Evolutionary conservation across 225 moss, liverwort and hornwort species (phyloP).

Genomic region (Marchantia polymorpha): DNA sequence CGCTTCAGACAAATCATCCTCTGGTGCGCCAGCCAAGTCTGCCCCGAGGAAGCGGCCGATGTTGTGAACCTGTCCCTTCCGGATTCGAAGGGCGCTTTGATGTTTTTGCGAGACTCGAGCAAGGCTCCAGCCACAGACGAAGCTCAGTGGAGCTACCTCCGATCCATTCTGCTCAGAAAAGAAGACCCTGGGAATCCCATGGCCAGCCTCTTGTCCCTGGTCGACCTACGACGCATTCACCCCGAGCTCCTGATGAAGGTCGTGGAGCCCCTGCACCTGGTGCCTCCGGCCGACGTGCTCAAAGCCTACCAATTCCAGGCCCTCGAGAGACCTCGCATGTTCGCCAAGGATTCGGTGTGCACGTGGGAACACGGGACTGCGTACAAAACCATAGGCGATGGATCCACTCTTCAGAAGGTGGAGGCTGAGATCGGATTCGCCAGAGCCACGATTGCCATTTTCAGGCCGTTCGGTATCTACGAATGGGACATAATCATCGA

Average conservation of each 20-base stretch:
- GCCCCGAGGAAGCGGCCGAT: constrained; percentile 32
- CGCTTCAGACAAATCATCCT: constrained; percentile 39
- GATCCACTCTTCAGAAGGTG: constrained; percentile 18
- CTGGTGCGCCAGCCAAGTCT: constrained; percentile 40
- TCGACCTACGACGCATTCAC: constrained; percentile 39
- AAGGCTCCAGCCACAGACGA: constrained; percentile 3
- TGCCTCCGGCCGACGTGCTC: constrained; percentile 16
- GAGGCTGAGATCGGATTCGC: constrained; percentile 33
- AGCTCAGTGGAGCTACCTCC: constrained; percentile 21
- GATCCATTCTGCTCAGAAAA: constrained; percentile 25
- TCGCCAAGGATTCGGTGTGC: constrained; percentile 3
- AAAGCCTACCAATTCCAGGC: constrained; percentile 42
- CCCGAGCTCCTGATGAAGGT: constrained; percentile 38
- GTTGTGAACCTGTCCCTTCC: constrained; percentile 32
- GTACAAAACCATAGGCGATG: constrained; percentile 21
- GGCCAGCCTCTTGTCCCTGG: constrained; percentile 24
- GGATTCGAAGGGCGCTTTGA: constrained; percentile 28
- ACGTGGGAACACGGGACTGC: constrained; percentile 39
- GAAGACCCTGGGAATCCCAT: constrained; percentile 22
- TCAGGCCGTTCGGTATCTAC: constrained; percentile 33
- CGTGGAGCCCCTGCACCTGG: constrained; percentile 39
- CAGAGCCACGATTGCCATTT: constrained; percentile 34
- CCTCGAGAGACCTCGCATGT: constrained; percentile 20
- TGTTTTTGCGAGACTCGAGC: constrained; percentile 6
- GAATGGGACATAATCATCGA: constrained; percentile 45